Conservation (phyloP, 208 protist genomes). For the Willaertia magna region DNA sequence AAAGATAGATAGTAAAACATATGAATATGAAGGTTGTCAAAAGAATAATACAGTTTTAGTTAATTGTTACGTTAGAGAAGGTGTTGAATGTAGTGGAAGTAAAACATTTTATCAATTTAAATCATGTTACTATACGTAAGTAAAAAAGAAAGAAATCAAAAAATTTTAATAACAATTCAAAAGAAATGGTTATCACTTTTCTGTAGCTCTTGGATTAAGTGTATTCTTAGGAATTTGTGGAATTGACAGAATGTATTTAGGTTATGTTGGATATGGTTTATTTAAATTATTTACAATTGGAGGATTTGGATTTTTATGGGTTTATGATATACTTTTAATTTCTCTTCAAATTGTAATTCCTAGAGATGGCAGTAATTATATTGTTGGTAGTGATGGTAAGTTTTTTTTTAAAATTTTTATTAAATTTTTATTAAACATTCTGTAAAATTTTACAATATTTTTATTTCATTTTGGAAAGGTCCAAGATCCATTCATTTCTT, state of each 20-base stretch:
- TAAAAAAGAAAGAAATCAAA: neutral
- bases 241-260: neutral
- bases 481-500: neutral
- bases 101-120: neutral
- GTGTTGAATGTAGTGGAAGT: neutral
- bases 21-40: neutral
- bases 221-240: neutral
- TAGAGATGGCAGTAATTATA: neutral
- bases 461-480: neutral
- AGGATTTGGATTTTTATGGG: neutral
- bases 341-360: neutral
- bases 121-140: neutral
- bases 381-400: neutral
- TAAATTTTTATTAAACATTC: too few relatives aligned
- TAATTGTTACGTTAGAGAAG: neutral
- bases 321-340: neutral
- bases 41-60: neutral
- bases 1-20: neutral
- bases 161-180: neutral
- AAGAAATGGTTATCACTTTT: neutral
- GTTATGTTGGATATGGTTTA: neutral
- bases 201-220: neutral
- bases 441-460: too few relatives aligned
- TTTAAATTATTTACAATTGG: conserved; percentile 8
- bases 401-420: too few relatives aligned